phyloP scores from a whole-genome alignment of 2,329 filamentous ascomycete genomes.

The Alternaria arbusti region DNA sequence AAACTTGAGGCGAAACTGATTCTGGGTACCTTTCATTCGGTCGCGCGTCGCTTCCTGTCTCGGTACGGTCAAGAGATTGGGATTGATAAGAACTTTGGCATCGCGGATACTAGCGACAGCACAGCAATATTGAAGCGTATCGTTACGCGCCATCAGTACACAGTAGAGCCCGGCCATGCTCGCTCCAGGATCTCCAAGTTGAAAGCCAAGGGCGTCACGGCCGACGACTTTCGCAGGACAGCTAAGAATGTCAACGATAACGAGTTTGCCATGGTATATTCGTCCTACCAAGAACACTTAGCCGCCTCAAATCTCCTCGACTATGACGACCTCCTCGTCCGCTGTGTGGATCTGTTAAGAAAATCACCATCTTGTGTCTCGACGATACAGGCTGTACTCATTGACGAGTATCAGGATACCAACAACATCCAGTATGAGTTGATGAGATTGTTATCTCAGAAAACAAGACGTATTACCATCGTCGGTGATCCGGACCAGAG shows the following conservation, averaged over 20 bases:
- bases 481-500: slow-evolving; percentile 98
- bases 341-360: slow-evolving; percentile 79
- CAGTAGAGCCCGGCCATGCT: slow-evolving; percentile 73
- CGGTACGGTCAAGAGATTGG: slow-evolving; percentile 86
- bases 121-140: slow-evolving; percentile 81
- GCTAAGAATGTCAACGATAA: slow-evolving; percentile 60
- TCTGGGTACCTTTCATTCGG: slow-evolving; percentile 93
- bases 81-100: slow-evolving; percentile 82
- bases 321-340: slow-evolving; percentile 89
- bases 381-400: slow-evolving; percentile 88
- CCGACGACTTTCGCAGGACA: slow-evolving; percentile 51
- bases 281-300: slow-evolving; percentile 79
- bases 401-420: slow-evolving; percentile 98
- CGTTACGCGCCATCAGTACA: slow-evolving; percentile 73
- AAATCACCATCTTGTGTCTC: slow-evolving; percentile 79
- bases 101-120: slow-evolving; percentile 85
- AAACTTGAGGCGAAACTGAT: slow-evolving; percentile 77
- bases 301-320: slow-evolving; percentile 82
- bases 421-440: slow-evolving; percentile 94
- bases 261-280: slow-evolving; percentile 71
- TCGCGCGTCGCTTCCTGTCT: slow-evolving; percentile 82
- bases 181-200: slow-evolving; percentile 74
- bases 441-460: slow-evolving; percentile 84
- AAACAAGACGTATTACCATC: slow-evolving; percentile 79
- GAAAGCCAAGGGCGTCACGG: slow-evolving; percentile 63